Percentiles rank a stretch among this genome's conserved stretches.
Evolutionary conservation across 192 early-diverging fungal genomes (phyloP).

Genomic region (Phlyctochytrium planicorne): DNA sequence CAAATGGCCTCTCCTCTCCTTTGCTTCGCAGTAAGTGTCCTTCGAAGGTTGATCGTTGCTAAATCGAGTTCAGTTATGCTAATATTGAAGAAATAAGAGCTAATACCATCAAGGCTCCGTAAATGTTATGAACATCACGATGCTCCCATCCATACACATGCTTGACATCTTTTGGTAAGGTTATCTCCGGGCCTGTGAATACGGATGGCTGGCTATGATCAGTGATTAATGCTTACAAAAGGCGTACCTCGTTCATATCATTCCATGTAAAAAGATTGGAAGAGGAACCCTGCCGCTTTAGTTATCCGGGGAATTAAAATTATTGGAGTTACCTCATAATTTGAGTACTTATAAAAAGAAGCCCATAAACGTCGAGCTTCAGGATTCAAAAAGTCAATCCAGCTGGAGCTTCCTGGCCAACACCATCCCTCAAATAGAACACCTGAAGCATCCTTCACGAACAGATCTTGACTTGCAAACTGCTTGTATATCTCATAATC

Average conservation of each 20-base stretch:
- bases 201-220: constrained; percentile 70
- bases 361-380: constrained; percentile 78
- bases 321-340: constrained; percentile 56
- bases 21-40: constrained; percentile 60
- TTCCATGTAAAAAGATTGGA: constrained; percentile 91
- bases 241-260: constrained; percentile 97
- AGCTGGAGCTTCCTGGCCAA: constrained; percentile 93
- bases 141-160: constrained; percentile 89
- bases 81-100: background rate
- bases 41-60: constrained; percentile 85
- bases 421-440: constrained; percentile 93
- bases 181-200: constrained; percentile 96
- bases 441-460: constrained; percentile 76
- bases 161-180: constrained; percentile 89
- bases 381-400: constrained; percentile 89
- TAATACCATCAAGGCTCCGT: constrained; percentile 65
- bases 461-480: constrained; percentile 67
- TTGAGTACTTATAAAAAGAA: constrained; percentile 68
- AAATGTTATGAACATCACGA: constrained; percentile 93
- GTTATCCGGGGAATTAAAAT: constrained; percentile 1
- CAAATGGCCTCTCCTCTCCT: constrained; percentile 76
- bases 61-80: background rate
- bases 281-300: constrained; percentile 64
- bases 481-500: constrained; percentile 77
- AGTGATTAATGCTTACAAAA: too few relatives aligned